Evolutionary conservation across 306 rosid genomes (phyloP).

Genomic region (Crotalaria pallida): DNA sequence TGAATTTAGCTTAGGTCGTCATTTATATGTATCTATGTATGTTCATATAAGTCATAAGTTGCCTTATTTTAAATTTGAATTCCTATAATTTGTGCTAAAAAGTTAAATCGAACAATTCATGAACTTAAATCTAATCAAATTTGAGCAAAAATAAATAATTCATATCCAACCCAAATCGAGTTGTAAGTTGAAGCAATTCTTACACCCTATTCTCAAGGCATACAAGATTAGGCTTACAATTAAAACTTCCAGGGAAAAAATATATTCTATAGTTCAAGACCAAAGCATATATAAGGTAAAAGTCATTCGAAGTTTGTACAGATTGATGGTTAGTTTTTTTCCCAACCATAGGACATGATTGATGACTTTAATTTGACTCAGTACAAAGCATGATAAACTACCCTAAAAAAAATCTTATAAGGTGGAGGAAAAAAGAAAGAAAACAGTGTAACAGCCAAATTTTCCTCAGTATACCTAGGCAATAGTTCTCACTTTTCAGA

Average conservation of each 20-base stretch:
- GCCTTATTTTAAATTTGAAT: no score
- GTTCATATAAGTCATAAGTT: no score
- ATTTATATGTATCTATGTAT: no score
- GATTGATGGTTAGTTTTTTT: slow-evolving; percentile 3
- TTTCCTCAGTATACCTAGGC: neutral
- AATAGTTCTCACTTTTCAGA: slow-evolving; percentile 13
- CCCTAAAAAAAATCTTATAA: neutral
- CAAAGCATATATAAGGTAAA: neutral
- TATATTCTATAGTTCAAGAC: neutral
- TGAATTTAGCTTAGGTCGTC: no score
- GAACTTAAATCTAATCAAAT: no score
- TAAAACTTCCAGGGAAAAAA: neutral
- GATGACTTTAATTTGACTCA: slow-evolving; percentile 6
- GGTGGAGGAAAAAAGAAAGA: neutral
- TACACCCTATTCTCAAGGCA: neutral
- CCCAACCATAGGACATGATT: slow-evolving; percentile 14
- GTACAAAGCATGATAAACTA: slow-evolving; percentile 21
- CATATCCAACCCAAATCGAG: no score
- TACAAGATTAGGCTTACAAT: neutral
- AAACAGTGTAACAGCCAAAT: neutral
- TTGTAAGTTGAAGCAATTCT: no score
- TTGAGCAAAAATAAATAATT: no score
- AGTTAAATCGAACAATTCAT: no score
- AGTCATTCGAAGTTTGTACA: slow-evolving; percentile 17
- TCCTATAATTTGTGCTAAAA: no score